These are phyloP conservation scores for Mycotypha africana DNA, from an alignment of 371 early-diverging fungal species.

Conservation along the genomic window DNA sequence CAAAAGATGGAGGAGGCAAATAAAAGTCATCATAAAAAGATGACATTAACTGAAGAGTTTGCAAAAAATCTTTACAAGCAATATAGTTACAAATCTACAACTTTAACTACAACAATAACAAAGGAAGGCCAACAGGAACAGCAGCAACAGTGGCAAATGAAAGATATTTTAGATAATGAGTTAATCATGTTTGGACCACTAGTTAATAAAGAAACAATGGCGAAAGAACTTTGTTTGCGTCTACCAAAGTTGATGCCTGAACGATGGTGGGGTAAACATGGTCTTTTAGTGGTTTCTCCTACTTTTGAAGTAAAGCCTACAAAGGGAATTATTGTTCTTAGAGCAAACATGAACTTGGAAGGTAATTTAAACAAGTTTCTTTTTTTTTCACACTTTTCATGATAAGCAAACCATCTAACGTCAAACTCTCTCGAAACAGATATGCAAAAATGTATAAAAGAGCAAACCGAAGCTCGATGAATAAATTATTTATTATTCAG, in stretches of 20 bases:
- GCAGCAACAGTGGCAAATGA: constrained; percentile 2
- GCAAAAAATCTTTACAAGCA: constrained; percentile 27
- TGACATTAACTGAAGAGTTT: constrained; percentile 27
- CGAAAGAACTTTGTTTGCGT: constrained; percentile 8
- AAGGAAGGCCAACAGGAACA: background rate
- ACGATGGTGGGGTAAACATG: constrained; percentile 36
- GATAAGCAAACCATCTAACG: no score
- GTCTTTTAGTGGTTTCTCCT: constrained; percentile 19
- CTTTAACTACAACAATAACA: background rate
- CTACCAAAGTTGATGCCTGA: constrained; percentile 28
- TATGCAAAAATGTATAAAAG: no score
- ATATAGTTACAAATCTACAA: background rate
- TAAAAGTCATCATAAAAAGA: no score
- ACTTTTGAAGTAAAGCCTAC: background rate
- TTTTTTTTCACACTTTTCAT: no score
- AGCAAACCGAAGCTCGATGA: no score
- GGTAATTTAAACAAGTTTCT: constrained; percentile 11
- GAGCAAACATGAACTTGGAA: constrained; percentile 12
- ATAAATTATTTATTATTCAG: no score
- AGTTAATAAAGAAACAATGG: constrained; percentile 14
- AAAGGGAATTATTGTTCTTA: constrained; percentile 12
- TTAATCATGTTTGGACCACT: constrained; percentile 21
- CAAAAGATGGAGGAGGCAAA: no score
- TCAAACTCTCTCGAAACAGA: no score
- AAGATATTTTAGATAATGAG: constrained; percentile 14